These are phyloP conservation scores for Chrysochromulina parva DNA, from an alignment of 78 protist genomes.

Conservation along the genomic window DNA sequence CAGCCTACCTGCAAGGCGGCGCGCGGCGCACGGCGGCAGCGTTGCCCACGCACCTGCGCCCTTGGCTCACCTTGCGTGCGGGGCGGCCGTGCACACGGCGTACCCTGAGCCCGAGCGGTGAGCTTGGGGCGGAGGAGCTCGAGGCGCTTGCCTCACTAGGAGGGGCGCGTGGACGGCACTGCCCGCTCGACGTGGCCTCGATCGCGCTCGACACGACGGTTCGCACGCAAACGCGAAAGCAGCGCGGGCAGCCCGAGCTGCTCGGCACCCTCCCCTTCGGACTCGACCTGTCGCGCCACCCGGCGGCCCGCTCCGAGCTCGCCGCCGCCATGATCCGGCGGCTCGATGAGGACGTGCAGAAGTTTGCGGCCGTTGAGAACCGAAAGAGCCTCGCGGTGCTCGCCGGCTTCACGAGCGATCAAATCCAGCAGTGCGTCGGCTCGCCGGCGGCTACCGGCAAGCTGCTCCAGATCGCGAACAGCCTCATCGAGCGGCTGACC, in stretches of 20 bases:
- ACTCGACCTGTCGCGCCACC: slow-evolving; percentile 7
- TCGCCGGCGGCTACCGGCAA: not conserved
- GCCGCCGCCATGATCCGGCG: slow-evolving; percentile 25
- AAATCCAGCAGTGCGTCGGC: not conserved
- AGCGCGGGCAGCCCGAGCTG: not conserved
- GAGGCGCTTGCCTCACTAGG: not conserved
- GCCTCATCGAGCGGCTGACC: not conserved
- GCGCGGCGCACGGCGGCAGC: not conserved
- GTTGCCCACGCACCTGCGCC: not conserved
- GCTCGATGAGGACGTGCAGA: not conserved
- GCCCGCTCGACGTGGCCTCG: not conserved
- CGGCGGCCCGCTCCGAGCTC: slow-evolving; percentile 19
- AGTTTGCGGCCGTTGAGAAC: not conserved
- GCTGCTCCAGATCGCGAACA: not conserved
- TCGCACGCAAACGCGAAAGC: not conserved
- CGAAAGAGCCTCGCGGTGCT: not conserved
- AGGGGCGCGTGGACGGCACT: no score
- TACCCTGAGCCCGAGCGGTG: not conserved
- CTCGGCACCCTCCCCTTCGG: slow-evolving; percentile 23
- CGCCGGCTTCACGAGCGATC: not conserved
- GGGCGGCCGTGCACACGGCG: not conserved
- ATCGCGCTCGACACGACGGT: not conserved
- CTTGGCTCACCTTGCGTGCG: not conserved
- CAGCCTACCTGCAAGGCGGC: not conserved
- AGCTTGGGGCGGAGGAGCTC: not conserved